phyloP scores from a whole-genome alignment of 495 filamentous ascomycete species.

The Viridothelium virens region DNA sequence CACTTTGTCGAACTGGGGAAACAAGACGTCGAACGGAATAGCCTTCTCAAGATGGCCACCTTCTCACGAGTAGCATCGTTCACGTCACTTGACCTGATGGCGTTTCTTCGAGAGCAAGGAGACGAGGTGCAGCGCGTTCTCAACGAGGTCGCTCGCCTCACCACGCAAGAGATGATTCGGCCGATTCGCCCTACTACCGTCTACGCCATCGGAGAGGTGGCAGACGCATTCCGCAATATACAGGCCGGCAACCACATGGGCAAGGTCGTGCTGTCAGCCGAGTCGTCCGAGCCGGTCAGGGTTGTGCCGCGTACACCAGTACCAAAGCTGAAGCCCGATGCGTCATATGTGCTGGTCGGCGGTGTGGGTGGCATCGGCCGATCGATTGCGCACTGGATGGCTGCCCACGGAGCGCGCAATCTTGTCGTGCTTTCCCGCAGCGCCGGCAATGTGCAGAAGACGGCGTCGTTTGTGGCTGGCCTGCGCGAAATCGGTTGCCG shows the following conservation, averaged over 20 bases:
- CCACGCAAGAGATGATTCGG: not conserved
- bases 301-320: not conserved
- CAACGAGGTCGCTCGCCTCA: slow-evolving; percentile 15
- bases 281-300: slow-evolving; percentile 19
- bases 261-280: slow-evolving; percentile 48
- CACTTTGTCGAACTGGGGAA: slow-evolving; percentile 42
- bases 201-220: slow-evolving; percentile 34
- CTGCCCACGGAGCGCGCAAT: slow-evolving; percentile 1
- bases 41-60: slow-evolving; percentile 15
- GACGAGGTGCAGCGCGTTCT: slow-evolving; percentile 18
- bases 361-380: slow-evolving; percentile 42
- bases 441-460: slow-evolving; percentile 1
- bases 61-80: slow-evolving; percentile 28
- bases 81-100: slow-evolving; percentile 33
- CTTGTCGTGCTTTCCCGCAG: slow-evolving; percentile 11
- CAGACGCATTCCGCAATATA: slow-evolving; percentile 48
- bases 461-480: not conserved
- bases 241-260: slow-evolving; percentile 49
- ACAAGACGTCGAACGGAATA: slow-evolving; percentile 22
- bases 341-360: slow-evolving; percentile 41
- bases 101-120: slow-evolving; percentile 15
- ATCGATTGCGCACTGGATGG: not conserved
- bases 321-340: slow-evolving; percentile 13
- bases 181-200: not conserved
- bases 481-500: not conserved